phyloP scores from a whole-genome alignment of 495 filamentous ascomycete species.

The Trichoderma gamsii region DNA sequence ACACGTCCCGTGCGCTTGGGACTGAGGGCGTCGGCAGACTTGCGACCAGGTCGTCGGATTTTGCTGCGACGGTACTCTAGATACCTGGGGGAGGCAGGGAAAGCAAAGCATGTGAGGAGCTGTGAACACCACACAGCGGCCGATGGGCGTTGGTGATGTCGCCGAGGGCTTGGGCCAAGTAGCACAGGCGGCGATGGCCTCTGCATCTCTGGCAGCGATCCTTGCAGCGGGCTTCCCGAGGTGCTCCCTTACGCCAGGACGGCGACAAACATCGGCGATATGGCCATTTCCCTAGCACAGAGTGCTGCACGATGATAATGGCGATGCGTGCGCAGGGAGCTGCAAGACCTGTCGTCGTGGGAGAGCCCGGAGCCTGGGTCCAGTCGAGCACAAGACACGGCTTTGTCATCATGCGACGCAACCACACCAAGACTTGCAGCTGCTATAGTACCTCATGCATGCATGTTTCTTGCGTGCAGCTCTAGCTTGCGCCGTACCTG shows the following conservation, averaged over 20 bases:
- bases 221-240: not conserved
- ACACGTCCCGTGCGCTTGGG: not conserved
- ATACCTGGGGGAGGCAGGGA: too few relatives aligned
- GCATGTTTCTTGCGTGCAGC: conserved; percentile 4
- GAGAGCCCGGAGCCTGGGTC: not conserved
- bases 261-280: not conserved
- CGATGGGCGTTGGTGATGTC: not conserved
- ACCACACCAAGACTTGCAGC: not conserved
- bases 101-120: not conserved
- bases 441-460: conserved; percentile 7
- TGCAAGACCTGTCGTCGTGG: not conserved
- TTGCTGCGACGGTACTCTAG: not conserved
- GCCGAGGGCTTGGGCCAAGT: not conserved
- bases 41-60: not conserved
- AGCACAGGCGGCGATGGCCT: not conserved
- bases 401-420: conserved; percentile 1
- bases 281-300: too few relatives aligned
- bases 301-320: not conserved
- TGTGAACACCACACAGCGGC: not conserved
- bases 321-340: not conserved
- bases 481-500: conserved; percentile 14
- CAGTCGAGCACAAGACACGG: not conserved
- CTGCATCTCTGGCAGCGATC: not conserved
- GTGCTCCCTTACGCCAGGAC: not conserved
- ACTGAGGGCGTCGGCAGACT: not conserved